A percentile compares a stretch with the other conserved stretches of the same genome.
Conservation (phyloP, 2,329 filamentous ascomycete species). For the Lasiodiplodia sp. region DNA sequence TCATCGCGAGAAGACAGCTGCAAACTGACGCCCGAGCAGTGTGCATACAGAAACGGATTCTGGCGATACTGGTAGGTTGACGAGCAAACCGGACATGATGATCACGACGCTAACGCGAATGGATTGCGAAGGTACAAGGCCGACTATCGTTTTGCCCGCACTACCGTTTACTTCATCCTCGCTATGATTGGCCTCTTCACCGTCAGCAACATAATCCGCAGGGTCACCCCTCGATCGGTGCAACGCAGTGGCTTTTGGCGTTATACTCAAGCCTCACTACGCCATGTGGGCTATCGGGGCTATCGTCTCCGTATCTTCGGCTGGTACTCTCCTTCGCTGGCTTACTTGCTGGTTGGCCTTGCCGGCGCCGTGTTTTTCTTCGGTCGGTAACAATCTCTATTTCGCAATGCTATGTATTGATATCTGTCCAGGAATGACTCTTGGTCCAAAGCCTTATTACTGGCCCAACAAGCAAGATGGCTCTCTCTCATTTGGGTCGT, state of each 20-base stretch:
- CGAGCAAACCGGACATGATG: too few relatives aligned
- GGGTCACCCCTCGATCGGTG: background rate
- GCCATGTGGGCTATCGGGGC: slow-evolving; percentile 41
- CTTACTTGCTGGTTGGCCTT: slow-evolving; percentile 37
- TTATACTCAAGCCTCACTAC: slow-evolving; percentile 34
- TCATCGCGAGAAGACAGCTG: slow-evolving; percentile 29
- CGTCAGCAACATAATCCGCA: slow-evolving; percentile 24
- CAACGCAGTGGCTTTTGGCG: slow-evolving; percentile 25
- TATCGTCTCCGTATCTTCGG: slow-evolving; percentile 35
- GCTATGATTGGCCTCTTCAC: slow-evolving; percentile 28
- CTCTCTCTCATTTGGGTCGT: slow-evolving; percentile 31
- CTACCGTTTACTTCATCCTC: slow-evolving; percentile 29
- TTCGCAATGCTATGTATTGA: background rate
- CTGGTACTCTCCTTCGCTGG: slow-evolving; percentile 42
- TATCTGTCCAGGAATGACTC: slow-evolving; percentile 2
- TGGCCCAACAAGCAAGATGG: slow-evolving; percentile 30
- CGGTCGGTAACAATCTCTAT: slow-evolving; percentile 28
- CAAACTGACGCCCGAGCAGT: slow-evolving; percentile 23
- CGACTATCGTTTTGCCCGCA: slow-evolving; percentile 30
- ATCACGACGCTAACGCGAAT: background rate
- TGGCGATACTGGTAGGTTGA: slow-evolving; percentile 30
- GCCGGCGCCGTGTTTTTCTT: slow-evolving; percentile 40
- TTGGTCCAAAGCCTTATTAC: slow-evolving; percentile 32
- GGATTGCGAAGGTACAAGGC: slow-evolving; percentile 30
- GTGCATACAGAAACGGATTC: slow-evolving; percentile 24